Evolutionary conservation across 23 red algal species (phyloP).

Genomic region (Gracilariopsis chorda): DNA sequence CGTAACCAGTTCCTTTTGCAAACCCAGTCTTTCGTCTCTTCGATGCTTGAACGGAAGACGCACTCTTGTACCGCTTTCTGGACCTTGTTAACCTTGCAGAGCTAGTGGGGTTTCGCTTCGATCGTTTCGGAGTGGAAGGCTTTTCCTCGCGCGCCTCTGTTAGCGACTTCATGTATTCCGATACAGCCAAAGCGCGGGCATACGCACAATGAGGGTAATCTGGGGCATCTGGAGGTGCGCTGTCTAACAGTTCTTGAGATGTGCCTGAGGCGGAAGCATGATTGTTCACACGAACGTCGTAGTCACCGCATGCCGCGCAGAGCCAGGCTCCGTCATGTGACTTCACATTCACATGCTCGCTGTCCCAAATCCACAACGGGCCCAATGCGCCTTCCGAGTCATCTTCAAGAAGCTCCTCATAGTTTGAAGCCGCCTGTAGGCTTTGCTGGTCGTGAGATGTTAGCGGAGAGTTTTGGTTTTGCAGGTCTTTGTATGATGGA

Average conservation of each 20-base stretch:
- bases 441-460: background rate
- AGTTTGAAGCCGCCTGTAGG: background rate
- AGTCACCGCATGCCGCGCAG: slow-evolving; percentile 23
- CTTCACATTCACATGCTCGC: background rate
- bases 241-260: background rate
- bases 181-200: slow-evolving; percentile 18
- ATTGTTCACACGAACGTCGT: background rate
- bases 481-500: background rate
- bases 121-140: background rate
- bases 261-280: background rate
- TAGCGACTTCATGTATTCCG: slow-evolving; percentile 12
- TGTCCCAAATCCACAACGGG: slow-evolving; percentile 36
- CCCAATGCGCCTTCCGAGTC: background rate
- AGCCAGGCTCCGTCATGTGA: slow-evolving; percentile 5
- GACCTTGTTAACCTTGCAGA: background rate
- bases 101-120: background rate
- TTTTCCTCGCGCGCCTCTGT: background rate
- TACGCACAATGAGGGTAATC: slow-evolving; percentile 28
- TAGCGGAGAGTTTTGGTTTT: background rate
- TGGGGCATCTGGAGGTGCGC: background rate
- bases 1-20: slow-evolving; percentile 76
- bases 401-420: slow-evolving; percentile 24
- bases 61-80: slow-evolving; percentile 22
- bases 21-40: slow-evolving; percentile 61
- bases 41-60: background rate